Base-by-base conservation (phyloP, 139 green algal genomes). In the Auxenochlorella pyrenoidosa region DNA sequence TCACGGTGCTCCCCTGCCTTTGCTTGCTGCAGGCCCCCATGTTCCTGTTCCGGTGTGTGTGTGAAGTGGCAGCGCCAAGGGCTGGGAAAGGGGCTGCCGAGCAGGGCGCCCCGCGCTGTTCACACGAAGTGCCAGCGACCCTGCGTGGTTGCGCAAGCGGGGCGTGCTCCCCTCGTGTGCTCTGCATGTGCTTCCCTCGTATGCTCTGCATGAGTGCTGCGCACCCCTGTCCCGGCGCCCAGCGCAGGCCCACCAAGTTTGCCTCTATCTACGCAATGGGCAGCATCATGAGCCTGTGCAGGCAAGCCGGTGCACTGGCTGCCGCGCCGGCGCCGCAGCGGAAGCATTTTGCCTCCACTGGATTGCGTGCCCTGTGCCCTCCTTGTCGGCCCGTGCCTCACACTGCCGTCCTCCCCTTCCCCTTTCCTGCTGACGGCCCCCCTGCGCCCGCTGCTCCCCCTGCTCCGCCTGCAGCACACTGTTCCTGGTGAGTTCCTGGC, bases 11-110 rank as follows among this genome's bases (percentile, higher is more conserved):
- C 10, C 70, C 73, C 40, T 19, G 13, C 41, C 21, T 32, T 18
- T 70, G 32, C 38, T 85, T 60, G 24, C 44, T 85, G 87, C 91
- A 94, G 92, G 88, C 93, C 2, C 87, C 92, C 26, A 89, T 93
- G 38, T 95, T 94, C 43, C 79, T 95, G 15, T 86, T 91, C 54
- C 91, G 89, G 54, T 63, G 12, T 58, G 12, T 58, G 12, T 58
- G 47, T 6, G 22, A 24, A 24, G 12, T 10, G 10, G 47, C 47
- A 54, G 54, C 54, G 16, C 15, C 54, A 63, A 63, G 54, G 54
- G 54, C 15, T 24, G 15, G 2, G 2, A 63, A 2, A 24, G 54
- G 12, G 54, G 15, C 54, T 63, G 54, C 54, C 22, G 15, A 18
- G 47, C 47, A 54, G 47, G 47, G 47, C 47, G 47, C 47, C 47